Evolutionary conservation across 2,329 filamentous ascomycete genomes (phyloP), one percentile per base, ranked within the genome.

Genomic region (Plenodomus tracheiphilus): DNA sequence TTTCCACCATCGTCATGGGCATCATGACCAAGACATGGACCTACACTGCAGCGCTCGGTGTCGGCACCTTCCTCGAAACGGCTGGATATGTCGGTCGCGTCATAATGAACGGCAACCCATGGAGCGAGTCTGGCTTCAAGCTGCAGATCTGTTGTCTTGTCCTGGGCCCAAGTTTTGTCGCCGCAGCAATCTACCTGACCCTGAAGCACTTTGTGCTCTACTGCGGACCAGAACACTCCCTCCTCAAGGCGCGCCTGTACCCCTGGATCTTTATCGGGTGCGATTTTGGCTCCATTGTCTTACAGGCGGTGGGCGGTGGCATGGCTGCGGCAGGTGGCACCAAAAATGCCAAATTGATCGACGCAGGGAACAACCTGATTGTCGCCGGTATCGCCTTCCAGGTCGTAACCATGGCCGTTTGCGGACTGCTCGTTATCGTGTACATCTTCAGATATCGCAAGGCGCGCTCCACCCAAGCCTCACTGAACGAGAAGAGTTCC

Each of bases 211-310:
- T 79, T 7, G 72, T 78, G 32, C 51, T 76, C 6, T 72, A 74
- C 56, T 74, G 75, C 32, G 77, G 76, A 1, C 61, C 71, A 0
- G 64, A 74, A 34, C 68, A 70, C 51, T 77, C 74, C 0, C 59
- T 72, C 1, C 56, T 79, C 21, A 66, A 65, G 40, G 53, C 66
- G 8, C 60, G 59, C 20, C 58, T 77, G 10, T 84, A 83, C 59
- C 82, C 81, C 6, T 78, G 79, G 70, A 74, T 83, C 48, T 85
- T 85, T 66, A 79, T 85, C 56, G 68, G 72, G 32, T 83, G 79
- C 59, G 83, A 85, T 51, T 61, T 84, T 30, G 61, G 81, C 38
- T 80, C 78, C 16, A 76, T 85, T 28, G 55, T 81, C 10, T 64
- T 84, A 13, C 82, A 85, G 61, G 81, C 79, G 7, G 73, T 73